phyloP scores from a whole-genome alignment of 371 early-diverging fungal genomes.

The Phascolomyces articulosus region DNA sequence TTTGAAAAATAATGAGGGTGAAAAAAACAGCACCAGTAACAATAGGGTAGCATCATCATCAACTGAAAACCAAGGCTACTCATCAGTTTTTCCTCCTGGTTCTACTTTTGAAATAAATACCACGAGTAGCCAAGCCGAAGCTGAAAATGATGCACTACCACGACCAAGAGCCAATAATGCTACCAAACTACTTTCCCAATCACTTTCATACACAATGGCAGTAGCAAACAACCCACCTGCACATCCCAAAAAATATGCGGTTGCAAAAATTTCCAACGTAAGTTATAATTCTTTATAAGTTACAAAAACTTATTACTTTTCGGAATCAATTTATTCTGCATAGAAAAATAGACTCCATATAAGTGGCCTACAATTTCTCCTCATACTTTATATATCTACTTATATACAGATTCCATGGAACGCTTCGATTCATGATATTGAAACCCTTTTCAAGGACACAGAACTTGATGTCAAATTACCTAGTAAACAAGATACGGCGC shows the following conservation, averaged over 20 bases:
- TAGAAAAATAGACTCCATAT: too few species aligned
- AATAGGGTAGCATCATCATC: too few species aligned
- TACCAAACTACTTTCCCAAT: constrained; percentile 12
- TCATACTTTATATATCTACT: not conserved
- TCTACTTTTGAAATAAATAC: too few species aligned
- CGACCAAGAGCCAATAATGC: constrained; percentile 4
- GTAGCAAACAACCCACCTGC: not conserved
- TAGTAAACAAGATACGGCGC: constrained; percentile 19
- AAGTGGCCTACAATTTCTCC: too few species aligned
- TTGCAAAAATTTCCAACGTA: constrained; percentile 26
- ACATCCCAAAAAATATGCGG: constrained; percentile 11
- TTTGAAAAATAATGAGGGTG: too few species aligned
- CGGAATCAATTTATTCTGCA: too few species aligned
- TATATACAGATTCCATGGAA: constrained; percentile 38
- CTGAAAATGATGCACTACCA: not conserved
- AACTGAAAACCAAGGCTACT: too few species aligned
- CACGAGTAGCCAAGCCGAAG: not conserved
- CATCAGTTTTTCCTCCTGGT: too few species aligned
- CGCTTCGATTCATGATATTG: constrained; percentile 27
- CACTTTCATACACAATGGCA: not conserved
- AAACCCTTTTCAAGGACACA: constrained; percentile 13
- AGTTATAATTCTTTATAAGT: not conserved
- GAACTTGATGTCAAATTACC: constrained; percentile 20
- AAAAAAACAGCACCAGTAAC: too few species aligned
- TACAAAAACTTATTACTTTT: not conserved